These are phyloP conservation scores for Coemansia sp. DNA, from an alignment of 192 early-diverging fungal genomes.

Conservation along the genomic window DNA sequence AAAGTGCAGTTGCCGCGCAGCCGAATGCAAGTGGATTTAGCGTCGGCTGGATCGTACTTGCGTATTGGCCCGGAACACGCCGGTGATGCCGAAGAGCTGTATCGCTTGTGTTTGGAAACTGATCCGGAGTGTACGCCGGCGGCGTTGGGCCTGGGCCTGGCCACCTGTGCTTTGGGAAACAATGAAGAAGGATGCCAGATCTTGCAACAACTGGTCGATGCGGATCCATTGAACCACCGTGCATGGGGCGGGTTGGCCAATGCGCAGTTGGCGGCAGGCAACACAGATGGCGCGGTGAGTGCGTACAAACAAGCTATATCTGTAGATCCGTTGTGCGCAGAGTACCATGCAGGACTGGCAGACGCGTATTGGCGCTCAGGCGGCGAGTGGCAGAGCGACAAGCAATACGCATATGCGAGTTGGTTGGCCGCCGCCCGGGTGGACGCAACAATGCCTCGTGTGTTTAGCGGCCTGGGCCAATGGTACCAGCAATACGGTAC, in stretches of 20 bases:
- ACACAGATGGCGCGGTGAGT: conserved; percentile 58
- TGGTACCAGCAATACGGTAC: conserved; percentile 72
- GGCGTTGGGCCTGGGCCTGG: conserved; percentile 53
- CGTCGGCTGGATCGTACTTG: conserved; percentile 63
- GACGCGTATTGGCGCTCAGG: conserved; percentile 75
- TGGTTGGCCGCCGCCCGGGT: conserved; percentile 73
- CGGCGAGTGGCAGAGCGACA: conserved; percentile 61
- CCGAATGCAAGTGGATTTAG: conserved; percentile 57
- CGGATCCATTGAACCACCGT: conserved; percentile 33
- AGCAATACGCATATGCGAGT: conserved; percentile 62
- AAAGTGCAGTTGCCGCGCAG: conserved; percentile 35
- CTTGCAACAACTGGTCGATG: conserved; percentile 58
- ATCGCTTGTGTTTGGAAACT: conserved; percentile 55
- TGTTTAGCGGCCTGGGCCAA: conserved; percentile 80
- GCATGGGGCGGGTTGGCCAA: conserved; percentile 72
- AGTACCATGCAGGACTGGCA: conserved; percentile 68
- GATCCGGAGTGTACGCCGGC: conserved; percentile 52
- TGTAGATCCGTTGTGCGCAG: conserved; percentile 50
- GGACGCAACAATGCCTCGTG: conserved; percentile 60
- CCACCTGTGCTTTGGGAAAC: conserved; percentile 54
- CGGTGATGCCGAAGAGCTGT: conserved; percentile 58
- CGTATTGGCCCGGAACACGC: conserved; percentile 59
- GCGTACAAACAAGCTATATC: conserved; percentile 59
- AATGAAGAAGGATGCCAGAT: conserved; percentile 59
- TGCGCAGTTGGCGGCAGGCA: conserved; percentile 57